Evolutionary conservation across 75 land plant species (phyloP).

Genomic region (Isoetes taiwanensis): DNA sequence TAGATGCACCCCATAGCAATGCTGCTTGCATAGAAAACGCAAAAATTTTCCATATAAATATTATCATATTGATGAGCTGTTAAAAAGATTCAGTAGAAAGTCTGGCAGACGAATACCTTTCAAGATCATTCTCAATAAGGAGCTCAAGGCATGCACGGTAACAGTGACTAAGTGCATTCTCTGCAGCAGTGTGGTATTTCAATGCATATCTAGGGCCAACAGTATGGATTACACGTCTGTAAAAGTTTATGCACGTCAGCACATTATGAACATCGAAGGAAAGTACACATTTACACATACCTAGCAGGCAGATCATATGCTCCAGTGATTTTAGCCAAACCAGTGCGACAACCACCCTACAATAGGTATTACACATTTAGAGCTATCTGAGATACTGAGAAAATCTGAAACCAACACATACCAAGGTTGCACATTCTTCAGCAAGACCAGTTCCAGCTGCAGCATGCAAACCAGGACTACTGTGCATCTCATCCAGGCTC

Average conservation of each 20-base stretch:
- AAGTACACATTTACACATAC: conserved; percentile 15
- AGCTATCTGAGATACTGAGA: background rate
- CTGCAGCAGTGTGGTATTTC: conserved; percentile 98
- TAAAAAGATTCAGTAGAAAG: background rate
- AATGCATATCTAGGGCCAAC: conserved; percentile 98
- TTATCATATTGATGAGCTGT: background rate
- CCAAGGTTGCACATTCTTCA: conserved; percentile 88
- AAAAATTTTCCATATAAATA: background rate
- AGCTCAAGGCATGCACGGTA: conserved; percentile 94
- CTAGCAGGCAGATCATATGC: conserved; percentile 97
- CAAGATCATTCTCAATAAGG: conserved; percentile 75
- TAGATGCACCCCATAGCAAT: conserved; percentile 93
- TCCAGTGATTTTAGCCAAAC: conserved; percentile 91
- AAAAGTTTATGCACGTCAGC: background rate
- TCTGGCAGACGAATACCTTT: conserved; percentile 33
- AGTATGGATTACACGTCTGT: conserved; percentile 90
- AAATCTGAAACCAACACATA: conserved; percentile 16
- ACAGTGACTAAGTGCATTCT: conserved; percentile 99
- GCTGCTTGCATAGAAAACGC: conserved; percentile 32
- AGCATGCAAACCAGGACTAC: conserved; percentile 92
- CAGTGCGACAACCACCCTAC: conserved; percentile 96
- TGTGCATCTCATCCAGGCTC: conserved; percentile 95
- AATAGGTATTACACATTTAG: background rate
- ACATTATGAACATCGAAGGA: background rate
- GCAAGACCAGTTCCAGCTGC: conserved; percentile 97